Conservation (phyloP, 1,284 basidiomycete species). For the Dichomitus squalens region DNA sequence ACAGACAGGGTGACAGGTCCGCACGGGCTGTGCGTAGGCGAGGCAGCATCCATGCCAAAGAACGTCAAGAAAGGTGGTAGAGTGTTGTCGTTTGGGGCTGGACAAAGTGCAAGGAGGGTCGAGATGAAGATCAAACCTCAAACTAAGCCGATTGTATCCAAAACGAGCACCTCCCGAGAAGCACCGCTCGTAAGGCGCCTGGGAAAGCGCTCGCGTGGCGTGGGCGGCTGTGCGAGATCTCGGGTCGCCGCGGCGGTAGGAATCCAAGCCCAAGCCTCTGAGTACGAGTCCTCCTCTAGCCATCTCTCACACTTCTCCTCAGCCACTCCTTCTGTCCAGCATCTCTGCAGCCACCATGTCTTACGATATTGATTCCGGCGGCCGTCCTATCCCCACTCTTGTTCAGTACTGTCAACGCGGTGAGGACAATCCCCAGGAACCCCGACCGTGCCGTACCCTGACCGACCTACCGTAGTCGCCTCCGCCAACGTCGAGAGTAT, state of each 20-base stretch:
- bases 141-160: slow-evolving; percentile 22
- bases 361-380: slow-evolving; percentile 19
- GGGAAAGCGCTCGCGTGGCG: slow-evolving; percentile 21
- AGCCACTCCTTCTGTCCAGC: slow-evolving; percentile 8
- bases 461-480: slow-evolving; percentile 44
- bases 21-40: background rate
- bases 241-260: background rate
- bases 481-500: slow-evolving; percentile 57
- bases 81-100: no score
- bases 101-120: no score
- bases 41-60: background rate
- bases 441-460: slow-evolving; percentile 14
- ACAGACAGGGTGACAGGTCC: background rate
- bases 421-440: slow-evolving; percentile 29
- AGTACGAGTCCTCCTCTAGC: slow-evolving; percentile 4
- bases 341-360: slow-evolving; percentile 13
- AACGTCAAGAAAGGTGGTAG: no score
- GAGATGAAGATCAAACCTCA: slow-evolving; percentile 18
- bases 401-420: slow-evolving; percentile 44
- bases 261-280: slow-evolving; percentile 1
- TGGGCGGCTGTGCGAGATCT: background rate
- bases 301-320: slow-evolving; percentile 15
- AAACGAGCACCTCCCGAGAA: slow-evolving; percentile 18
- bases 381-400: slow-evolving; percentile 46
- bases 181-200: slow-evolving; percentile 1